Base-by-base conservation (phyloP, 192 early-diverging fungal genomes). In the Martensiomyces pterosporus region DNA sequence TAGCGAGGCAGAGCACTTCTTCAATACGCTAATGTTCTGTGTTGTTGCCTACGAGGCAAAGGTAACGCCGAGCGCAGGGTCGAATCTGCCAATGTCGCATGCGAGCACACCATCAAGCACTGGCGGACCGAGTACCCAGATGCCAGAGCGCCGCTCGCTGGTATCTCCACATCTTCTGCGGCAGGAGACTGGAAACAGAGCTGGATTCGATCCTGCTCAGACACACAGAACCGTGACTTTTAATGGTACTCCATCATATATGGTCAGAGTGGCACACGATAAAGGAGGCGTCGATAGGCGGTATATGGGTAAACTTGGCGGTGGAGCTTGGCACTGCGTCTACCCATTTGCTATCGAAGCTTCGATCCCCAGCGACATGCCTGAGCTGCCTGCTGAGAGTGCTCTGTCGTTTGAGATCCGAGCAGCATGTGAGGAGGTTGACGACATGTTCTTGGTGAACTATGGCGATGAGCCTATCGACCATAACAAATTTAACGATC, bases 341-440 rank as follows among this genome's bases (percentile, higher is more conserved):
- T 72, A 65, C 36, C 61, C 56, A 19, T 55, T 64, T 25, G 3
- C 21, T 14, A 49, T 72, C n/a, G 29, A 49, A 4, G 44, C 44
- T 6, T 52, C 68, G 8, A 39, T 15, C 2, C 25, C 18, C 1
- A 24, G 32, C 5, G 56, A 33, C 3, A 14, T 27, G 4, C 25
- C 39, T 21, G 52, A 44, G 10, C 24, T 29, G 43, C 35, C 54
- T 10, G 14, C 38, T 12, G 65, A 55, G 9, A 43, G 33, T 13
- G 57, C 62, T 6, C 23, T 72, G 39, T 39, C 58, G 49, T 43
- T 72, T 38, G 69, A 72, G 42, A 47, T 72, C 10, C 62, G 53
- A 2, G 52, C 62, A 2, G 43, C 53, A 39, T 61, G 62, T 33
- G 24, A 23, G 19, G 44, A 25, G 3, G 22, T 24, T 4, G 48